A percentile compares a stretch with the other conserved stretches of the same genome.
These are phyloP conservation scores for Fusarium tjaetaba DNA, from an alignment of 2,329 filamentous ascomycete genomes.

Conservation along the genomic window DNA sequence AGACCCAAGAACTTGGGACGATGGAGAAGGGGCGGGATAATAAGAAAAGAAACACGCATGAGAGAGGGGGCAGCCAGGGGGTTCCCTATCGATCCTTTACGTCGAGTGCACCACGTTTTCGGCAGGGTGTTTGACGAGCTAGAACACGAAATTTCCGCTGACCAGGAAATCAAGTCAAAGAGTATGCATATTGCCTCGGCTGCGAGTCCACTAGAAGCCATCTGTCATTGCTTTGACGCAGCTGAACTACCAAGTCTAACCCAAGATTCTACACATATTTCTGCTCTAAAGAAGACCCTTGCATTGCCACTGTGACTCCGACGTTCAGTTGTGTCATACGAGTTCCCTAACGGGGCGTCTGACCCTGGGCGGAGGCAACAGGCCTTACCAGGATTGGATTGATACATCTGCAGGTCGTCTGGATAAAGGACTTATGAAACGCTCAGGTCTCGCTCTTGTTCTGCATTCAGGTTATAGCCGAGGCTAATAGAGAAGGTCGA, in stretches of 20 bases:
- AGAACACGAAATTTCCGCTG: background rate
- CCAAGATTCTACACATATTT: background rate
- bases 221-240: background rate
- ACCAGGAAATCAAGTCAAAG: background rate
- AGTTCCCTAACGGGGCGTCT: background rate
- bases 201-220: background rate
- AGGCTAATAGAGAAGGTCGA: background rate
- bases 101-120: slow-evolving; percentile 15
- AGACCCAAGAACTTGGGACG: slow-evolving; percentile 14
- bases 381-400: background rate
- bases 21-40: slow-evolving; percentile 13
- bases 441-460: background rate
- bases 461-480: slow-evolving; percentile 1
- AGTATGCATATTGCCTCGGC: background rate
- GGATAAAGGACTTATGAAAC: background rate
- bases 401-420: background rate
- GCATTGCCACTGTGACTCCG: slow-evolving; percentile 4
- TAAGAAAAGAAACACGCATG: slow-evolving; percentile 14
- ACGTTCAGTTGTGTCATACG: background rate
- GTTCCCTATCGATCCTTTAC: background rate
- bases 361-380: background rate
- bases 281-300: background rate
- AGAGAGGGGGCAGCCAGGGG: background rate
- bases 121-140: slow-evolving; percentile 1
- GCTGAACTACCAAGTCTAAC: background rate